Evolutionary conservation across 495 filamentous ascomycete species (phyloP).

Genomic region (Hypoxylon crocopeplum): DNA sequence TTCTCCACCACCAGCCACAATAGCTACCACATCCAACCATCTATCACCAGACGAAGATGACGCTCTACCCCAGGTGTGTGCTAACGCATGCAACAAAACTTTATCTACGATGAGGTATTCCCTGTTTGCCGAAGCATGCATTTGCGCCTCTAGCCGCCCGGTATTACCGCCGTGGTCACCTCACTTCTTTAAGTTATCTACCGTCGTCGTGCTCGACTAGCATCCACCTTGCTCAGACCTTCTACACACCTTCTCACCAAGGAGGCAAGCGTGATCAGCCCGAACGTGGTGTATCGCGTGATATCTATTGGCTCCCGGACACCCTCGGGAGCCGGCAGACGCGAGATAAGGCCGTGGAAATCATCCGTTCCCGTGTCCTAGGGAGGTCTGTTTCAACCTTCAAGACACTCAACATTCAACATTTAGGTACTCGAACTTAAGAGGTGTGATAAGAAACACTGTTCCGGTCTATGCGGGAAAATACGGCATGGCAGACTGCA

Average conservation of each 20-base stretch:
- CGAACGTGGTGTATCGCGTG: constrained; percentile 15
- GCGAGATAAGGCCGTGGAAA: constrained; percentile 21
- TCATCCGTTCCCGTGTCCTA: neutral
- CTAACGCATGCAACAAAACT: constrained; percentile 30
- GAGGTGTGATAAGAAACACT: neutral
- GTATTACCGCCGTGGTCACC: constrained; percentile 2
- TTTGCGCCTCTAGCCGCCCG: neutral
- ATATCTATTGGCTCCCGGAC: constrained; percentile 13
- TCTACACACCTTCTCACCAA: constrained; percentile 14
- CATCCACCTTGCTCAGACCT: constrained; percentile 8
- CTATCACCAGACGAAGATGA: constrained; percentile 8
- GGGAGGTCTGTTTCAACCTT: constrained; percentile 12
- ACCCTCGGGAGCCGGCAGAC: constrained; percentile 19
- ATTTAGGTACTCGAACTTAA: neutral
- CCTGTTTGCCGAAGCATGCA: constrained; percentile 22
- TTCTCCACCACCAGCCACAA: constrained; percentile 34
- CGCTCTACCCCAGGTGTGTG: constrained; percentile 16
- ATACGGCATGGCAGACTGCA: neutral
- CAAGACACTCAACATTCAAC: constrained; percentile 12
- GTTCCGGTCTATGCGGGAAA: neutral
- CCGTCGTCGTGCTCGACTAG: neutral
- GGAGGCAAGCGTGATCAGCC: constrained; percentile 12
- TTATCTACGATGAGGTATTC: constrained; percentile 20
- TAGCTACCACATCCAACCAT: constrained; percentile 4
- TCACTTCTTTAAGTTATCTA: constrained; percentile 1